phyloP scores from a whole-genome alignment of 805 yeast genomes.

The Starmerella roubikii region DNA sequence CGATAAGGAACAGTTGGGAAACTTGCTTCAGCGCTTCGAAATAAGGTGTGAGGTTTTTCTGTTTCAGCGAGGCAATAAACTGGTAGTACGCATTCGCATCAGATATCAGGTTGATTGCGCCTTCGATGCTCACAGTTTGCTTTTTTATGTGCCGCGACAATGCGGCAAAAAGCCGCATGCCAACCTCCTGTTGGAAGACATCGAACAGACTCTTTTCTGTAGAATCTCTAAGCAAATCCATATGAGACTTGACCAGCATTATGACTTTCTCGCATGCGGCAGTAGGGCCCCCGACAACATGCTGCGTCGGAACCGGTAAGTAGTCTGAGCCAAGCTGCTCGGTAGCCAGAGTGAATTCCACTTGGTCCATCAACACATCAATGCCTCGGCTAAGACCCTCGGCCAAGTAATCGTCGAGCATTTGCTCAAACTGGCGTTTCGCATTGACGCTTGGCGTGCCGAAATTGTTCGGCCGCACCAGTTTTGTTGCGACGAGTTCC shows the following conservation, averaged over 20 bases:
- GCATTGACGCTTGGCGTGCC: conserved; percentile 62
- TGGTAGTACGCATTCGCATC: conserved; percentile 71
- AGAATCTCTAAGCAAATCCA: conserved; percentile 58
- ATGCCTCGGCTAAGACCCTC: conserved; percentile 88
- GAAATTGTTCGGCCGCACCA: conserved; percentile 66
- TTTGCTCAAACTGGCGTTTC: conserved; percentile 67
- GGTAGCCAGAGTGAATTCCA: conserved; percentile 46
- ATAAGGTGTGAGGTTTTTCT: conserved; percentile 46
- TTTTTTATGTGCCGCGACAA: conserved; percentile 65
- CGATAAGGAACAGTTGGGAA: conserved; percentile 70
- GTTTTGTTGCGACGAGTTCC: conserved; percentile 44
- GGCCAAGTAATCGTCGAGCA: conserved; percentile 80
- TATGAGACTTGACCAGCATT: conserved; percentile 51
- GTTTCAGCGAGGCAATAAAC: conserved; percentile 46
- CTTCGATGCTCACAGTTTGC: conserved; percentile 59
- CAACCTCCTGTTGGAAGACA: conserved; percentile 87
- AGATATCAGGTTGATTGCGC: conserved; percentile 69
- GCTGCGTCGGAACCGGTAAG: conserved; percentile 33
- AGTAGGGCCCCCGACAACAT: conserved; percentile 31
- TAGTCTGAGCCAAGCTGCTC: conserved; percentile 50
- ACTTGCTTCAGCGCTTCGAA: conserved; percentile 70
- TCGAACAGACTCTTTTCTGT: conserved; percentile 82
- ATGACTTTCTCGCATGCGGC: conserved; percentile 54
- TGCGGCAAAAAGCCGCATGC: conserved; percentile 66
- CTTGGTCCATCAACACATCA: conserved; percentile 71